Conservation (phyloP, 768 basidiomycete genomes). For the Gyrodon lividus region DNA sequence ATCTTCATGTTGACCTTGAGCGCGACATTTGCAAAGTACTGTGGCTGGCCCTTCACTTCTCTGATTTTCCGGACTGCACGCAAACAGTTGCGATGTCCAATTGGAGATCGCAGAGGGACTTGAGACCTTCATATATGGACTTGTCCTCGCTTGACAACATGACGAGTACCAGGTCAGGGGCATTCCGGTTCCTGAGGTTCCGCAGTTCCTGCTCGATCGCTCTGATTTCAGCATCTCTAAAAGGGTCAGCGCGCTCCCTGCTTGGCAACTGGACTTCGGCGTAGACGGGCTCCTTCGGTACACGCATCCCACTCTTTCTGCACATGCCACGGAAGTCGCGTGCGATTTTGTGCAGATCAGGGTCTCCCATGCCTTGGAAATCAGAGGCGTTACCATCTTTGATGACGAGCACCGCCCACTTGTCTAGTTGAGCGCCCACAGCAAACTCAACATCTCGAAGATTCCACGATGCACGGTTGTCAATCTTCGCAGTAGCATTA, state of each 20-base stretch:
- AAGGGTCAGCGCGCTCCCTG: slow-evolving; percentile 46
- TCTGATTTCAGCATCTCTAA: slow-evolving; percentile 43
- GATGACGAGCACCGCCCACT: slow-evolving; percentile 68
- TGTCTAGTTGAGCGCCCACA: slow-evolving; percentile 48
- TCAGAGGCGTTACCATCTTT: slow-evolving; percentile 48
- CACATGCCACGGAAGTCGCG: slow-evolving; percentile 59
- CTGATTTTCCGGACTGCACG: slow-evolving; percentile 63
- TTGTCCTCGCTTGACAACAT: slow-evolving; percentile 41
- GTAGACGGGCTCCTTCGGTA: slow-evolving; percentile 39
- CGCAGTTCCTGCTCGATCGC: slow-evolving; percentile 41
- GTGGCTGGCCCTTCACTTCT: slow-evolving; percentile 52
- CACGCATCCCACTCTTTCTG: slow-evolving; percentile 53
- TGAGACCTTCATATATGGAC: slow-evolving; percentile 43
- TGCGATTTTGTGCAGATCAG: slow-evolving; percentile 43
- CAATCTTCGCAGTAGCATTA: slow-evolving; percentile 26
- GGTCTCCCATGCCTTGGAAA: slow-evolving; percentile 49
- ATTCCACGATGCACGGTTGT: slow-evolving; percentile 46
- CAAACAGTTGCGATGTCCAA: slow-evolving; percentile 57
- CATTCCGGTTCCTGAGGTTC: slow-evolving; percentile 26
- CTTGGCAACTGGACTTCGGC: slow-evolving; percentile 43
- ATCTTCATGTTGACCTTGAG: slow-evolving; percentile 51
- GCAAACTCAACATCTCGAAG: slow-evolving; percentile 51
- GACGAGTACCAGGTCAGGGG: slow-evolving; percentile 41
- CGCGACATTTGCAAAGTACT: slow-evolving; percentile 48
- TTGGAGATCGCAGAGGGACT: slow-evolving; percentile 42